Percentiles rank a stretch among this genome's conserved stretches.
Conservation (phyloP, 2,329 filamentous ascomycete species). For the Xylaria sp. region DNA sequence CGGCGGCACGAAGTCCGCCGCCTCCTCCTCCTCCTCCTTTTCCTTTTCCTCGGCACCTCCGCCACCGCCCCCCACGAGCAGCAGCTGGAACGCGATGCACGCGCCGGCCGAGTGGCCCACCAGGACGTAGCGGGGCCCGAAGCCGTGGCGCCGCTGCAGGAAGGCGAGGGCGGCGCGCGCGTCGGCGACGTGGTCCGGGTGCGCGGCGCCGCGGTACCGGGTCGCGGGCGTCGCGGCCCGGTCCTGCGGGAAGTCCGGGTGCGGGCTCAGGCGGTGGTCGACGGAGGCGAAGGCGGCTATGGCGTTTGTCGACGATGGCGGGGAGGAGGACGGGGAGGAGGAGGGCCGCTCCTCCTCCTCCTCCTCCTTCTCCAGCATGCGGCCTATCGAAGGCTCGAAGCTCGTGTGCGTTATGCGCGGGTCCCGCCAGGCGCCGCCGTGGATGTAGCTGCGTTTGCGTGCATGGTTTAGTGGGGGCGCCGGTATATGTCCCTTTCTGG, state of each 20-base stretch:
- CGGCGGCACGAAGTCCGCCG: conserved; percentile 44
- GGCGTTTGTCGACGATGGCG: too few relatives aligned
- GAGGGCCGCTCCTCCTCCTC: neutral
- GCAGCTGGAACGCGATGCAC: conserved; percentile 63
- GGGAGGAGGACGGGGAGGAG: too few relatives aligned
- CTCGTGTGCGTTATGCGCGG: conserved; percentile 51
- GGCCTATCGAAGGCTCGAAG: conserved; percentile 49
- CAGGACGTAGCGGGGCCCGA: conserved; percentile 54
- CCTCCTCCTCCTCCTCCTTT: conserved; percentile 16
- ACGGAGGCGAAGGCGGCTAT: conserved; percentile 66
- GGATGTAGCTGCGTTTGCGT: conserved; percentile 50
- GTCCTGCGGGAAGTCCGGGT: conserved; percentile 51
- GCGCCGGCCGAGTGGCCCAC: conserved; percentile 67
- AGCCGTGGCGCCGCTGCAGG: conserved; percentile 49
- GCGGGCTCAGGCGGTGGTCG: conserved; percentile 64
- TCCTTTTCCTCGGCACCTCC: conserved; percentile 33
- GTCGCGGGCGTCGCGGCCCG: conserved; percentile 38
- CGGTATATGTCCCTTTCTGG: neutral
- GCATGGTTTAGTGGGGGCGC: neutral
- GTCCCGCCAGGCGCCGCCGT: conserved; percentile 67
- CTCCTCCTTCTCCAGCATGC: conserved; percentile 37
- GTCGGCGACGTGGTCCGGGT: conserved; percentile 65
- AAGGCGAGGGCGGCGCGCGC: conserved; percentile 54
- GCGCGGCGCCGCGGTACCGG: conserved; percentile 47
- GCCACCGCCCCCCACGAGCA: conserved; percentile 36